Evolutionary conservation across 768 basidiomycete genomes (phyloP).

Genomic region (Mycena maculata): DNA sequence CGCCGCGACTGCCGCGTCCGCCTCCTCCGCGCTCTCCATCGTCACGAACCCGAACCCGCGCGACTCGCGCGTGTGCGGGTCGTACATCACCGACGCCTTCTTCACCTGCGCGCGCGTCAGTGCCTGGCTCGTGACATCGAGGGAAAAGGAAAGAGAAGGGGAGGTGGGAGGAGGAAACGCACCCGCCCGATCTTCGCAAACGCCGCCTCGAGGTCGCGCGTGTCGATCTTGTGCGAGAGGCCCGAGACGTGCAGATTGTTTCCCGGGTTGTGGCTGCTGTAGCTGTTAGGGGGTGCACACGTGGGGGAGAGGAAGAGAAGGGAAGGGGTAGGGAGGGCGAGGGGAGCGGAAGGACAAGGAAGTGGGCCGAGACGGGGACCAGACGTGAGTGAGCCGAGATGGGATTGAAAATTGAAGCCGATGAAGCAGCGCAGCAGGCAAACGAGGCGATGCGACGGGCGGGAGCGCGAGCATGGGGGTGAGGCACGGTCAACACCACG

Average conservation of each 20-base stretch:
- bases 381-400: background rate
- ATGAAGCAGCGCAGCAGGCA: background rate
- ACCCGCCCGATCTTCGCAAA: slow-evolving; percentile 92
- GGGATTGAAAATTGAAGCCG: background rate
- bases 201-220: slow-evolving; percentile 86
- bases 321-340: background rate
- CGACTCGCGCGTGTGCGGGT: slow-evolving; percentile 76
- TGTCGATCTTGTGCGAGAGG: slow-evolving; percentile 71
- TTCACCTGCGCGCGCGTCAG: slow-evolving; percentile 62
- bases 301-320: background rate
- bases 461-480: background rate
- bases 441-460: background rate
- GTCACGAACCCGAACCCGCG: slow-evolving; percentile 87
- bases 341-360: background rate
- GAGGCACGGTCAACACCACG: slow-evolving; percentile 15
- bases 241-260: slow-evolving; percentile 75
- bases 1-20: slow-evolving; percentile 89
- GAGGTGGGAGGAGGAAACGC: slow-evolving; percentile 2
- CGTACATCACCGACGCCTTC: slow-evolving; percentile 79
- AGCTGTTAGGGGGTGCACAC: slow-evolving; percentile 43
- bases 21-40: slow-evolving; percentile 85
- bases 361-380: background rate
- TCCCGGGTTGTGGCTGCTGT: slow-evolving; percentile 72
- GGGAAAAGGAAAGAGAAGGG: background rate
- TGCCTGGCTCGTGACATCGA: background rate